Evolutionary conservation across 2,329 filamentous ascomycete species (phyloP).

Genomic region (Aspergillus sp.): DNA sequence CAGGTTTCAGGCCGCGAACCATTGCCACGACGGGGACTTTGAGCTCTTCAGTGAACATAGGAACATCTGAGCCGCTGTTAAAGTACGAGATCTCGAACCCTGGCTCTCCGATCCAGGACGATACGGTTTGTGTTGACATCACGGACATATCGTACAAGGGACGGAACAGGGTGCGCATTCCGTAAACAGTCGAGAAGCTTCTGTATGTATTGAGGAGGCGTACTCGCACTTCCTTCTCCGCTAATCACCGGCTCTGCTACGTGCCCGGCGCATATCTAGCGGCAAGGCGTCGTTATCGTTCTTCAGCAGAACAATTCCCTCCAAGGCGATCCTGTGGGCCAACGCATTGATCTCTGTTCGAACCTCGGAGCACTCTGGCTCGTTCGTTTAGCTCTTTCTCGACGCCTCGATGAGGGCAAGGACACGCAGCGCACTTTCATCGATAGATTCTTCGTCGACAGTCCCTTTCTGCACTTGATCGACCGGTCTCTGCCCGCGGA

Average conservation of each 20-base stretch:
- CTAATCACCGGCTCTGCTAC: slow-evolving; percentile 12
- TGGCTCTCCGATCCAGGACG: slow-evolving; percentile 2
- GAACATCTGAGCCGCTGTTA: slow-evolving; percentile 1
- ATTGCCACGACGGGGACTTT: slow-evolving; percentile 13
- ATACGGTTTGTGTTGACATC: slow-evolving; percentile 16
- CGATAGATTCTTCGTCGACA: background rate
- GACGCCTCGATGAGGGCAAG: too few species aligned
- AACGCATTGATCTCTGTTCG: too few species aligned
- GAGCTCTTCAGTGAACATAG: slow-evolving; percentile 12
- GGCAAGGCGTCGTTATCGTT: too few species aligned
- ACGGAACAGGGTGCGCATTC: slow-evolving; percentile 14
- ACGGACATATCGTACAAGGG: slow-evolving; percentile 7
- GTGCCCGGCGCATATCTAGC: too few species aligned
- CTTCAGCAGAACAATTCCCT: too few species aligned
- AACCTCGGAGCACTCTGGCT: too few species aligned
- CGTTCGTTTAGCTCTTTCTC: too few species aligned
- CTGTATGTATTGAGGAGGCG: slow-evolving; percentile 20
- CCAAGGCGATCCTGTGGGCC: too few species aligned
- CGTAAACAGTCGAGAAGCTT: slow-evolving; percentile 13
- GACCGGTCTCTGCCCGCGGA: slow-evolving; percentile 18
- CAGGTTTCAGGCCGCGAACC: slow-evolving; percentile 17
- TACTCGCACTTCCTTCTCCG: slow-evolving; percentile 17
- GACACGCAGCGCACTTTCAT: slow-evolving; percentile 6
- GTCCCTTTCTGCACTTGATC: slow-evolving; percentile 8
- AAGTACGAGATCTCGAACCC: slow-evolving; percentile 12